Evolutionary conservation across 495 filamentous ascomycete species (phyloP).

Genomic region (Lichenothelia convexa): DNA sequence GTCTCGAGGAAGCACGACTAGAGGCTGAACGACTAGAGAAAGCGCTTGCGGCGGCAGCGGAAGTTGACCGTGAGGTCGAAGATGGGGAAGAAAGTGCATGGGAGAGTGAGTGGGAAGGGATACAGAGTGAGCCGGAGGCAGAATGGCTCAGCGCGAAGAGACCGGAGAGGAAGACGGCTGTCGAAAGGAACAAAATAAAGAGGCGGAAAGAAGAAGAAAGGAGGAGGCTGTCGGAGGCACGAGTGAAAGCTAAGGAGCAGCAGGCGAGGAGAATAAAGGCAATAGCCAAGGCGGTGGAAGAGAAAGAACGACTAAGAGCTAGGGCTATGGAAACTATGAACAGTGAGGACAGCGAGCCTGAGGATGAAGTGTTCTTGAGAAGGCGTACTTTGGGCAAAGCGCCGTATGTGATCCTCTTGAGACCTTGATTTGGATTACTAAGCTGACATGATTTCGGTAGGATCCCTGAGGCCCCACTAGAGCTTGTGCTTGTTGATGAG

Average conservation of each 20-base stretch:
- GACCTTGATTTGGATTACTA: background rate
- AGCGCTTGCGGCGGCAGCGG: slow-evolving; percentile 17
- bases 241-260: slow-evolving; percentile 47
- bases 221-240: slow-evolving; percentile 46
- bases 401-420: slow-evolving; percentile 25
- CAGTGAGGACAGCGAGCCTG: slow-evolving; percentile 36
- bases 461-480: slow-evolving; percentile 53
- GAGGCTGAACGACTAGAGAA: slow-evolving; percentile 34
- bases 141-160: slow-evolving; percentile 50
- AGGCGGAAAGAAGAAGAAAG: slow-evolving; percentile 74
- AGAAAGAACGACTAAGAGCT: slow-evolving; percentile 30
- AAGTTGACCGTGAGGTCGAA: slow-evolving; percentile 33
- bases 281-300: slow-evolving; percentile 42
- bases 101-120: slow-evolving; percentile 50
- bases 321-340: slow-evolving; percentile 22
- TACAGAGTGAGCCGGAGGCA: slow-evolving; percentile 26
- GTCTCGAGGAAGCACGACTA: slow-evolving; percentile 45
- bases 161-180: slow-evolving; percentile 65
- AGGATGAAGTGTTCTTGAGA: slow-evolving; percentile 33
- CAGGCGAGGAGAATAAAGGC: slow-evolving; percentile 47
- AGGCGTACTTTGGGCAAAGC: slow-evolving; percentile 60
- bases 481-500: slow-evolving; percentile 84
- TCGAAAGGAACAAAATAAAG: slow-evolving; percentile 71
- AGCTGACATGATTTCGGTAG: background rate
- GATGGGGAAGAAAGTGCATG: slow-evolving; percentile 68